Percentiles rank a stretch among this genome's conserved stretches.
Evolutionary conservation across 2,329 filamentous ascomycete genomes (phyloP).

Genomic region (Apiospora malaysiana): DNA sequence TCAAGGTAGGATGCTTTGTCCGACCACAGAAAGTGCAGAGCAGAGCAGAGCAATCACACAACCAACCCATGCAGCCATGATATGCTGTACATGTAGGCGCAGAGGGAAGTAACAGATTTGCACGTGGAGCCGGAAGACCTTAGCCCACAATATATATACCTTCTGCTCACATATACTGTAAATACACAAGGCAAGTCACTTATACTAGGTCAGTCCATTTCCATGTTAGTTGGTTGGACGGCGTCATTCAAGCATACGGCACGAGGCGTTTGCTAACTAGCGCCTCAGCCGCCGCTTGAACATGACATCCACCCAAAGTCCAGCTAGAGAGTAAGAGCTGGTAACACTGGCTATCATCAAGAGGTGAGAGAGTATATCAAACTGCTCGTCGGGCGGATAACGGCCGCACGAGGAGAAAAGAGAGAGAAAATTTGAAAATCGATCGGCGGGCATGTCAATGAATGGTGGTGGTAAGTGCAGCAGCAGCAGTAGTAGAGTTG

Average conservation of each 20-base stretch:
- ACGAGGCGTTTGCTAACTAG: background rate
- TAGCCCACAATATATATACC: background rate
- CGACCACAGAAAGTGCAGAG: background rate
- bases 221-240: background rate
- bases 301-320: background rate
- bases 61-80: background rate
- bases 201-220: background rate
- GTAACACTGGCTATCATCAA: background rate
- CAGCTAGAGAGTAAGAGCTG: background rate
- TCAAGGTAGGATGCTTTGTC: background rate
- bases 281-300: background rate
- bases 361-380: background rate
- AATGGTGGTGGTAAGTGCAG: too few relatives aligned
- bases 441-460: background rate
- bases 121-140: background rate
- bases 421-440: background rate
- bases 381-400: background rate
- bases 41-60: background rate
- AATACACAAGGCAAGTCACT: background rate
- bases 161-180: background rate
- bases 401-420: background rate
- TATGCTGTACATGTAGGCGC: slow-evolving; percentile 8
- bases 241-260: slow-evolving; percentile 1
- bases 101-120: background rate
- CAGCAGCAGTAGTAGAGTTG: too few relatives aligned